These are phyloP conservation scores for Baorangia bicolor DNA, from an alignment of 768 basidiomycete genomes.

Conservation along the genomic window DNA sequence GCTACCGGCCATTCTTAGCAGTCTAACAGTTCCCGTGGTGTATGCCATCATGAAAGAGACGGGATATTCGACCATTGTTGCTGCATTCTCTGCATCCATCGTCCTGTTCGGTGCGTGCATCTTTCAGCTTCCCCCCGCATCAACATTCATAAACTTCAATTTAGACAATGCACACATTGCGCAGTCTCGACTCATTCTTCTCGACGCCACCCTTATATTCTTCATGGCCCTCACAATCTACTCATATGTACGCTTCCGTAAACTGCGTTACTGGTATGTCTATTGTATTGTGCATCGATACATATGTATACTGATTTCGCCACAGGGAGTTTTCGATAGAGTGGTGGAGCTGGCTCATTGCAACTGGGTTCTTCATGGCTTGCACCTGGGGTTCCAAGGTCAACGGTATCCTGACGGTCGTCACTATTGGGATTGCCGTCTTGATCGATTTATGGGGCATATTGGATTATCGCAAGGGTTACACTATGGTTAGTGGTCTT, in stretches of 20 bases:
- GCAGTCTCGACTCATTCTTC: conserved; percentile 93
- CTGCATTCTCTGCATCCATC: conserved; percentile 84
- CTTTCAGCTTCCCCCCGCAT: neutral
- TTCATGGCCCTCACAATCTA: conserved; percentile 95
- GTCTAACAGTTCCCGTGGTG: conserved; percentile 86
- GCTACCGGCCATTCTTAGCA: conserved; percentile 88
- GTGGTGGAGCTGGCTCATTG: conserved; percentile 95
- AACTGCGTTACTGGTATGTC: conserved; percentile 82
- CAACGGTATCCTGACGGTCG: conserved; percentile 90
- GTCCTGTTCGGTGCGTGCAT: conserved; percentile 78
- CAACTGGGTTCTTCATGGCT: conserved; percentile 92
- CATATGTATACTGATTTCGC: conserved; percentile 1
- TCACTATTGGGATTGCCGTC: conserved; percentile 87
- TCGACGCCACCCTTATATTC: conserved; percentile 92
- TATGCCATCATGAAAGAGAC: conserved; percentile 98
- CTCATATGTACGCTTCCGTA: conserved; percentile 90
- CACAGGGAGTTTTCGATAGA: conserved; percentile 78
- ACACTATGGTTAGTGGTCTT: conserved; percentile 61
- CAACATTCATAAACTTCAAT: conserved; percentile 6
- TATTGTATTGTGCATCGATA: neutral
- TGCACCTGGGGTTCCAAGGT: conserved; percentile 98
- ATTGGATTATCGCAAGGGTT: conserved; percentile 77
- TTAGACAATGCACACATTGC: conserved; percentile 94
- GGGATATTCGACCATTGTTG: conserved; percentile 89
- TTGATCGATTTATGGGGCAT: conserved; percentile 93